Evolutionary conservation across 305 asterid species (phyloP).

Genomic region (Solanum chacoense): DNA sequence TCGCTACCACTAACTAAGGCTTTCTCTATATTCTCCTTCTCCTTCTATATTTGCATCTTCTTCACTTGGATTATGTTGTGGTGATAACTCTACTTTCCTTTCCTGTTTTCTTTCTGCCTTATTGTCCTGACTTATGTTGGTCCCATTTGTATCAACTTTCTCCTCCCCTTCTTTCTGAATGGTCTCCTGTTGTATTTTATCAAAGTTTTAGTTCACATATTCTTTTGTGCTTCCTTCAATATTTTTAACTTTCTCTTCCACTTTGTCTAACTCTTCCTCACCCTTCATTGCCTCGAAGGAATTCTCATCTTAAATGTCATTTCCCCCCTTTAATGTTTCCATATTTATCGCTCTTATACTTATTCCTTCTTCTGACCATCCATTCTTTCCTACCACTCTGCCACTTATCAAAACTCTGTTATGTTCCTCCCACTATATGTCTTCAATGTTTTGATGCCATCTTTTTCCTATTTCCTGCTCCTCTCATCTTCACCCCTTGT

Average conservation of each 20-base stretch:
- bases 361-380: not conserved
- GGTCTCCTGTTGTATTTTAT: no score
- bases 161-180: no score
- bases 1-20: no score
- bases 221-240: not conserved
- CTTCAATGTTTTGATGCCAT: not conserved
- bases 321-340: not conserved
- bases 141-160: no score
- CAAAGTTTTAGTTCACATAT: not conserved
- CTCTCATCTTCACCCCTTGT: not conserved
- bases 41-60: no score
- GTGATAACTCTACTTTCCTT: no score
- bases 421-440: not conserved
- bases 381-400: not conserved
- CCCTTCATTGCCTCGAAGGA: not conserved
- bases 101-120: no score
- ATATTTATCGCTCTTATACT: not conserved
- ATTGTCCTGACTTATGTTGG: no score
- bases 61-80: no score
- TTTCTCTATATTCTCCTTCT: no score
- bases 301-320: not conserved
- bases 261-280: not conserved
- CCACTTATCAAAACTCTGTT: not conserved
- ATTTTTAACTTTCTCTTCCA: not conserved
- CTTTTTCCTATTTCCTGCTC: not conserved